Conservation (phyloP, 2,329 filamentous ascomycete species). For the Coniochaeta sp. region DNA sequence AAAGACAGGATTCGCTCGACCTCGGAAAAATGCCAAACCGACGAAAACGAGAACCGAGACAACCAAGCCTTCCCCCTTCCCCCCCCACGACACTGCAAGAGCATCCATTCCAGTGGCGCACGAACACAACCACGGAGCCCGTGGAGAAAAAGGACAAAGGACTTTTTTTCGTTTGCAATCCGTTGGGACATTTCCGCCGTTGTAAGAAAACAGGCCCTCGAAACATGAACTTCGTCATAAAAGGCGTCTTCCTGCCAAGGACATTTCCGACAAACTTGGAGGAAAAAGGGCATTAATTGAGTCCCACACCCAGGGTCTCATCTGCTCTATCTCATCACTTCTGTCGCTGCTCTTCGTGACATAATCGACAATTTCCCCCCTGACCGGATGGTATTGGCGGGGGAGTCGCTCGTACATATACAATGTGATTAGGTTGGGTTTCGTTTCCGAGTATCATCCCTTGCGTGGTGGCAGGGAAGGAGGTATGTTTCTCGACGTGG, state of each 20-base stretch:
- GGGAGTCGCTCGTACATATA: not conserved
- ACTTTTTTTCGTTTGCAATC: not conserved
- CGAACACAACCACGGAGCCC: not conserved
- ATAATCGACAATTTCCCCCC: not conserved
- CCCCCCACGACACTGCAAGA: not conserved
- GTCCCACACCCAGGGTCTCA: not conserved
- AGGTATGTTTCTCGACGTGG: not conserved
- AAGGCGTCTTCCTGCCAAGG: not conserved
- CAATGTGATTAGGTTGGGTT: slow-evolving; percentile 5
- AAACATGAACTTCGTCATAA: not conserved
- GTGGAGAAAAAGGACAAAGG: not conserved
- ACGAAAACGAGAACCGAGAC: not conserved
- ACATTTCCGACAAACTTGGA: not conserved
- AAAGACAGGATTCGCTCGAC: not conserved
- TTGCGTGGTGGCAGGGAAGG: not conserved
- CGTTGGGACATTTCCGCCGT: not conserved
- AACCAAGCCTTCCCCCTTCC: not conserved
- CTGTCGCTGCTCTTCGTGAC: not conserved
- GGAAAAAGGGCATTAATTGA: not conserved
- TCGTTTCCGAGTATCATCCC: not conserved
- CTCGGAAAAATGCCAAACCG: not conserved
- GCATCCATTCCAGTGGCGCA: not conserved
- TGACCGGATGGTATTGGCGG: not conserved
- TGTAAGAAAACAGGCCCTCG: not conserved
- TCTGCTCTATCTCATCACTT: not conserved